A percentile compares a stretch with the other conserved stretches of the same genome.
phyloP scores from a whole-genome alignment of 1,139 yeast species.

The Sugiyamaella novakii region DNA sequence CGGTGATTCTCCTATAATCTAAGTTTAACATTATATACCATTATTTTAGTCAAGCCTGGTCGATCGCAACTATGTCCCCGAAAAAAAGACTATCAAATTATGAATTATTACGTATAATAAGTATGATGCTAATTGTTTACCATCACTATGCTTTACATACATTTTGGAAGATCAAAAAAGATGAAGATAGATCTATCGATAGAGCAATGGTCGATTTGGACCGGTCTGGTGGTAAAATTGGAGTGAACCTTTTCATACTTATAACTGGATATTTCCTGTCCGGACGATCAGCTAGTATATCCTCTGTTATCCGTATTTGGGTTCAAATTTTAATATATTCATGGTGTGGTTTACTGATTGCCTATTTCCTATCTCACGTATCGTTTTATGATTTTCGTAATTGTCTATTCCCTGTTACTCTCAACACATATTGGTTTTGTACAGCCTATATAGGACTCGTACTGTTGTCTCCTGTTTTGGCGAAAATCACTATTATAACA shows the following conservation, averaged over 20 bases:
- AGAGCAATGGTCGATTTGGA: background rate
- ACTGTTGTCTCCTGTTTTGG: conserved; percentile 6
- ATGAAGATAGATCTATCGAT: conserved; percentile 5
- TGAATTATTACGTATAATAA: conserved; percentile 22
- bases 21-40: too few relatives aligned
- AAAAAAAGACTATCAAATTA: conserved; percentile 20
- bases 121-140: conserved; percentile 23
- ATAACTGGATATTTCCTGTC: conserved; percentile 15
- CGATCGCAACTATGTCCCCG: too few relatives aligned
- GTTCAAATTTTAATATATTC: conserved; percentile 12
- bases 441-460: conserved; percentile 1
- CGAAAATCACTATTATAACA: background rate
- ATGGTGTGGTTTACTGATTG: conserved; percentile 1
- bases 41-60: too few relatives aligned
- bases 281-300: conserved; percentile 10
- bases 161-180: conserved; percentile 10
- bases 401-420: conserved; percentile 5
- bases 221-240: conserved; percentile 12
- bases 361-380: background rate
- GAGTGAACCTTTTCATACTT: conserved; percentile 16
- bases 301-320: conserved; percentile 17
- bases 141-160: conserved; percentile 20
- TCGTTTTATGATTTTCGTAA: conserved; percentile 5
- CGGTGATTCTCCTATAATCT: too few relatives aligned
- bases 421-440: conserved; percentile 12